Conservation (phyloP, 2,329 filamentous ascomycete species). For the Aschersonia sp. region DNA sequence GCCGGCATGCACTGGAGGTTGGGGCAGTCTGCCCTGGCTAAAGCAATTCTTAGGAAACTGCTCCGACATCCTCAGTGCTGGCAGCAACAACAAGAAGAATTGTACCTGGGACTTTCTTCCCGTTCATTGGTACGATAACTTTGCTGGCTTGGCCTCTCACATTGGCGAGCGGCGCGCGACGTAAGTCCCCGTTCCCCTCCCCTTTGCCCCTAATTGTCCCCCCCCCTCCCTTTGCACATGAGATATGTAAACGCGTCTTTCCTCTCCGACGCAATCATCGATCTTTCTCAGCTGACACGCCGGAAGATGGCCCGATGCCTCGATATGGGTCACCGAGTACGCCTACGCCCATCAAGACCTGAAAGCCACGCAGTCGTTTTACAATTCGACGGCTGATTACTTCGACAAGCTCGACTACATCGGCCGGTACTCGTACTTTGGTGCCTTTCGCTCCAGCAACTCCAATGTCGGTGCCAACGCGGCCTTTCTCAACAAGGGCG, state of each 20-base stretch:
- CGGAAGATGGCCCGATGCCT: slow-evolving; percentile 39
- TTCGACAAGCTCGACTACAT: slow-evolving; percentile 45
- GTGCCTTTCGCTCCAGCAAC: slow-evolving; percentile 52
- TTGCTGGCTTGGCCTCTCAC: slow-evolving; percentile 51
- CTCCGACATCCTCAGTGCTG: slow-evolving; percentile 37
- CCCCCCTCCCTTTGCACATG: not conserved
- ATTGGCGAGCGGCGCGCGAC: slow-evolving; percentile 35
- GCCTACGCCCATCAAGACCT: slow-evolving; percentile 45
- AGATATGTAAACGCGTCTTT: too few relatives aligned
- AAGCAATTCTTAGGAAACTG: slow-evolving; percentile 49
- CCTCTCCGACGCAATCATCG: not conserved
- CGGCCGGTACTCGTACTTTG: slow-evolving; percentile 61
- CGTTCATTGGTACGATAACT: slow-evolving; percentile 56
- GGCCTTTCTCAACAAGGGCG: slow-evolving; percentile 53
- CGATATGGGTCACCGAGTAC: slow-evolving; percentile 71
- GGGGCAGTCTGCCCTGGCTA: slow-evolving; percentile 51
- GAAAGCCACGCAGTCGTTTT: slow-evolving; percentile 45
- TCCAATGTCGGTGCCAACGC: slow-evolving; percentile 64
- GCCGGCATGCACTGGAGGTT: slow-evolving; percentile 52
- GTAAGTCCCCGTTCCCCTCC: slow-evolving; percentile 11
- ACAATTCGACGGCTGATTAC: slow-evolving; percentile 50
- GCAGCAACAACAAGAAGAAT: slow-evolving; percentile 22
- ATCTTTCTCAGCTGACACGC: not conserved
- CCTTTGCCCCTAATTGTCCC: not conserved
- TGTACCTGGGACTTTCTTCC: slow-evolving; percentile 51